phyloP scores from a whole-genome alignment of 495 filamentous ascomycete species.

The Trichoderma virens region DNA sequence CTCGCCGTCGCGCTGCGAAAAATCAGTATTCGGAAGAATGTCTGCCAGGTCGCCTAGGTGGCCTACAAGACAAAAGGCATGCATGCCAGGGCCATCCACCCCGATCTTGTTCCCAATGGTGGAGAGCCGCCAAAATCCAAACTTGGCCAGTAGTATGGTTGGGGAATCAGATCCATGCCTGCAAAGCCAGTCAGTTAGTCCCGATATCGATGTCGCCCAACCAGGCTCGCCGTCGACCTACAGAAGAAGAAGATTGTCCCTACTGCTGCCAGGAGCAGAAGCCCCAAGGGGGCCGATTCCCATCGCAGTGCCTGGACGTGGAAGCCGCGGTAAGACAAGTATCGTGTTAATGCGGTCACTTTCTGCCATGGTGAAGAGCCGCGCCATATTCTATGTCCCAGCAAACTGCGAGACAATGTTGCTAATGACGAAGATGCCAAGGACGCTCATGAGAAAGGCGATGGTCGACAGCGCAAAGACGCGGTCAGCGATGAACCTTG shows the following conservation, averaged over 20 bases:
- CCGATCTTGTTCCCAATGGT: slow-evolving; percentile 43
- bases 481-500: slow-evolving; percentile 49
- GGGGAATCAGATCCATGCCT: slow-evolving; percentile 39
- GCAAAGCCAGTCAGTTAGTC: background rate
- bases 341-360: slow-evolving; percentile 15
- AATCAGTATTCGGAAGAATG: background rate
- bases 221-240: background rate
- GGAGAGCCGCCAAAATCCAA: slow-evolving; percentile 40
- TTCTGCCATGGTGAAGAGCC: slow-evolving; percentile 14
- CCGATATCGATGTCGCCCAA: background rate
- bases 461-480: slow-evolving; percentile 42
- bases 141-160: slow-evolving; percentile 53
- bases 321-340: slow-evolving; percentile 34
- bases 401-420: slow-evolving; percentile 21
- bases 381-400: slow-evolving; percentile 12
- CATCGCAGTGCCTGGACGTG: slow-evolving; percentile 17
- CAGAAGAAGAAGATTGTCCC: slow-evolving; percentile 42
- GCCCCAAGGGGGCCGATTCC: slow-evolving; percentile 37
- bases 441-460: slow-evolving; percentile 40
- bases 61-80: slow-evolving; percentile 40
- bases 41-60: background rate
- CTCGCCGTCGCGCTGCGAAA: slow-evolving; percentile 19
- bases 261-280: slow-evolving; percentile 29
- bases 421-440: slow-evolving; percentile 38
- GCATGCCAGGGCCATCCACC: slow-evolving; percentile 45